phyloP scores from a whole-genome alignment of 192 early-diverging fungal genomes.

The Coemansia sp. region DNA sequence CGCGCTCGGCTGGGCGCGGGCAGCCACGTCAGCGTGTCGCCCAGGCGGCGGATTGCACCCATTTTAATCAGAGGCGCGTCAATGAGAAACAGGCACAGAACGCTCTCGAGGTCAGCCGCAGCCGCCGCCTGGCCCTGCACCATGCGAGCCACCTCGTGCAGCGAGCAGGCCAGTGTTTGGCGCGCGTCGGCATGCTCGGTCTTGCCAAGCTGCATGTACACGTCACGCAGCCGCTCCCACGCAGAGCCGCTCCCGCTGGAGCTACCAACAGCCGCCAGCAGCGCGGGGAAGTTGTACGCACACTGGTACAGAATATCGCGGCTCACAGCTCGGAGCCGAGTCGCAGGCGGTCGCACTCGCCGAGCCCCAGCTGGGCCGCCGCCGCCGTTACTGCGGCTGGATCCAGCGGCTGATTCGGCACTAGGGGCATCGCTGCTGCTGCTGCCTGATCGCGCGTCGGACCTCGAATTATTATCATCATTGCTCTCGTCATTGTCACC shows the following conservation, averaged over 20 bases:
- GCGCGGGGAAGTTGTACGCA: conserved; percentile 55
- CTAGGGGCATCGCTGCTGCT: not conserved
- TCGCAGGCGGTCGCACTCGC: not conserved
- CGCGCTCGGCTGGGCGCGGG: conserved; percentile 63
- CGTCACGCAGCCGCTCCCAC: conserved; percentile 56
- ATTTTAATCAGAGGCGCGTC: conserved; percentile 66
- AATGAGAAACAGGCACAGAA: conserved; percentile 52
- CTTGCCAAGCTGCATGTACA: conserved; percentile 55
- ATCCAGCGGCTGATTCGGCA: not conserved
- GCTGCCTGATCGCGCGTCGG: not conserved
- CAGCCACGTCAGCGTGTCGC: conserved; percentile 67
- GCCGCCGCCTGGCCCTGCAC: conserved; percentile 16
- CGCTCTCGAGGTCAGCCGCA: conserved; percentile 48
- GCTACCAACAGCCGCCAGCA: conserved; percentile 34
- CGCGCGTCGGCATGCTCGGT: conserved; percentile 54
- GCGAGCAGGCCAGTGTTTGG: conserved; percentile 51
- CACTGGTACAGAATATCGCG: conserved; percentile 52
- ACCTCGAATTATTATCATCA: not conserved
- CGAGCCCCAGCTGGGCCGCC: not conserved
- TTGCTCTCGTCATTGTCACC: not conserved
- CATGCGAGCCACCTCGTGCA: conserved; percentile 57
- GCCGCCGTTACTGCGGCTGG: not conserved
- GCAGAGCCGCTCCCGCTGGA: not conserved
- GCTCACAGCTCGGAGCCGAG: conserved; percentile 20
- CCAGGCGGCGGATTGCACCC: conserved; percentile 67